Conservation (phyloP, 805 yeast genomes). For the Lipomyces oligophaga region DNA sequence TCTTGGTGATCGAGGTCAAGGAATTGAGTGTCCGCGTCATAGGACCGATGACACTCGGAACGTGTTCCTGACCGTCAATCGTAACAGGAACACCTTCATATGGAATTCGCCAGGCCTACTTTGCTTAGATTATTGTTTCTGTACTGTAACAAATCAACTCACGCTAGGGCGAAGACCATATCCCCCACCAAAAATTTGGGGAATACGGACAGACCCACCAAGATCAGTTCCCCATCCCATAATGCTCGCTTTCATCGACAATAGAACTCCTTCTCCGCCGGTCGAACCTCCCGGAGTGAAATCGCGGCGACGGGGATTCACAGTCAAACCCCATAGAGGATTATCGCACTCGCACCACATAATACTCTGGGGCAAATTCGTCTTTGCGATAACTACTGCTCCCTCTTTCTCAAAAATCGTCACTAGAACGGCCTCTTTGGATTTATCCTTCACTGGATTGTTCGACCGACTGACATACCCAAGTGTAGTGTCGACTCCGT, state of each 20-base stretch:
- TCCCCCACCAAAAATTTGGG: slow-evolving; percentile 45
- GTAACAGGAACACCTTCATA: slow-evolving; percentile 40
- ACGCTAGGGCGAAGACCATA: slow-evolving; percentile 44
- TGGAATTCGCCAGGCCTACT: slow-evolving; percentile 30
- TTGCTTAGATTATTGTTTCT: too few relatives aligned
- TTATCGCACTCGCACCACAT: slow-evolving; percentile 48
- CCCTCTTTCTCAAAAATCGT: slow-evolving; percentile 49
- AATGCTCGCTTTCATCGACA: slow-evolving; percentile 45
- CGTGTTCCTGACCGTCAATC: slow-evolving; percentile 50
- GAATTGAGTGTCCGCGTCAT: slow-evolving; percentile 42
- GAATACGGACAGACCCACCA: slow-evolving; percentile 53
- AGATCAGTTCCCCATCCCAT: slow-evolving; percentile 55
- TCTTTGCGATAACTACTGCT: slow-evolving; percentile 60
- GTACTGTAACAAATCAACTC: too few relatives aligned
- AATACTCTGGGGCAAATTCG: slow-evolving; percentile 53
- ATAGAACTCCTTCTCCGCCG: slow-evolving; percentile 56
- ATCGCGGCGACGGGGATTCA: slow-evolving; percentile 45
- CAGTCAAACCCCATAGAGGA: slow-evolving; percentile 46
- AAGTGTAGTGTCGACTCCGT: slow-evolving; percentile 51
- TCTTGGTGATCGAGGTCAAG: slow-evolving; percentile 42
- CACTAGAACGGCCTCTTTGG: slow-evolving; percentile 48
- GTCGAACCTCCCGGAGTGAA: slow-evolving; percentile 53
- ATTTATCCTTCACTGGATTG: slow-evolving; percentile 43
- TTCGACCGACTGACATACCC: slow-evolving; percentile 30
- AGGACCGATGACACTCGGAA: slow-evolving; percentile 52